These are phyloP conservation scores for Beauveria australis DNA, from an alignment of 2,329 filamentous ascomycete genomes.

Conservation along the genomic window DNA sequence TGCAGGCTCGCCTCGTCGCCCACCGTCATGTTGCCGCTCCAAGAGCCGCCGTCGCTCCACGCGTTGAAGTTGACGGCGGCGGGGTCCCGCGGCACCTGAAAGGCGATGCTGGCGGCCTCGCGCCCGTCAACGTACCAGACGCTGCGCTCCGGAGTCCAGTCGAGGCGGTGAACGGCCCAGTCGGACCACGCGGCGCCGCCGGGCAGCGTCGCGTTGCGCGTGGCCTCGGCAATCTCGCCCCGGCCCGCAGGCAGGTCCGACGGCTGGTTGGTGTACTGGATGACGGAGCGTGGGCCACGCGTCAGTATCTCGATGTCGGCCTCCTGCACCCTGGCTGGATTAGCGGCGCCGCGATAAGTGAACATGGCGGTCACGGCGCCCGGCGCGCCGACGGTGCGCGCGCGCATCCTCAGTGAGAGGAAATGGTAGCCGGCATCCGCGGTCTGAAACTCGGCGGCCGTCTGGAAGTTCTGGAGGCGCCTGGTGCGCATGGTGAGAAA, in stretches of 20 bases:
- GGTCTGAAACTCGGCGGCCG: conserved; percentile 40
- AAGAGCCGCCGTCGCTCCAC: conserved; percentile 53
- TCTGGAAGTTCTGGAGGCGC: conserved; percentile 36
- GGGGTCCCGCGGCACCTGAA: conserved; percentile 45
- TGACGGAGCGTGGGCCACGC: conserved; percentile 30
- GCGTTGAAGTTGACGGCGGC: conserved; percentile 49
- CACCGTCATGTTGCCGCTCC: conserved; percentile 50
- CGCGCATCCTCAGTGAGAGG: conserved; percentile 39
- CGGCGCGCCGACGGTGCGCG: conserved; percentile 37
- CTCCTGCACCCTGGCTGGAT: conserved; percentile 36
- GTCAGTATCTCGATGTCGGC: conserved; percentile 47
- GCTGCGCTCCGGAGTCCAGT: conserved; percentile 47
- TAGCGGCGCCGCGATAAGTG: conserved; percentile 35
- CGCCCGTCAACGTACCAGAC: conserved; percentile 45
- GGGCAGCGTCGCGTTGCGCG: conserved; percentile 39
- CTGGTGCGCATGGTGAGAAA: conserved; percentile 40
- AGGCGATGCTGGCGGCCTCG: conserved; percentile 42
- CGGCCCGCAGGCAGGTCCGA: conserved; percentile 34
- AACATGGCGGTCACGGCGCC: conserved; percentile 47
- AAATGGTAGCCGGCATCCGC: conserved; percentile 19
- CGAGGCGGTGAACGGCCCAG: conserved; percentile 52
- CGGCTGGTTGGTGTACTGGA: conserved; percentile 56
- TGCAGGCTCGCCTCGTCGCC: conserved; percentile 44
- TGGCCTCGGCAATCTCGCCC: conserved; percentile 37
- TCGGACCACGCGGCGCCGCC: conserved; percentile 37